Evolutionary conservation across 2,329 filamentous ascomycete species (phyloP).

Genomic region (Hypoxylon sp.): DNA sequence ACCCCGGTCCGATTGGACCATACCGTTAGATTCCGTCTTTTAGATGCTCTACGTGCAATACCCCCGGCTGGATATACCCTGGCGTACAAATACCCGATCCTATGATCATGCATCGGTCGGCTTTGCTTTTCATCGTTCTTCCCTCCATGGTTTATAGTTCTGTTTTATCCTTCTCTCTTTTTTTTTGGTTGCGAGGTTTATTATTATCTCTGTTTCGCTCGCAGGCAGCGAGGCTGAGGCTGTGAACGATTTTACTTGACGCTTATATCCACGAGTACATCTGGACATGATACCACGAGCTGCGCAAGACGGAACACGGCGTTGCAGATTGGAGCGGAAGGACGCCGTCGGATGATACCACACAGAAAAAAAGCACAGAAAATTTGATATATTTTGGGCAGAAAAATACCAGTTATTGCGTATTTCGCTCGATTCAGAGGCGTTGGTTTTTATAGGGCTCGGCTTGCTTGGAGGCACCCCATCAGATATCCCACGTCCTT

Average conservation of each 20-base stretch:
- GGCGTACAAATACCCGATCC: slow-evolving; percentile 68
- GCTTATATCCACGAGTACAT: slow-evolving; percentile 51
- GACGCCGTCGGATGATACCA: slow-evolving; percentile 51
- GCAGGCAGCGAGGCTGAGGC: slow-evolving; percentile 43
- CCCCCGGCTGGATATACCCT: slow-evolving; percentile 74
- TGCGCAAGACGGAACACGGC: slow-evolving; percentile 49
- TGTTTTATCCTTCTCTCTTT: slow-evolving; percentile 41
- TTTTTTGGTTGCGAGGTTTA: slow-evolving; percentile 27
- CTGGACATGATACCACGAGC: slow-evolving; percentile 54
- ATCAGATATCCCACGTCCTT: slow-evolving; percentile 33
- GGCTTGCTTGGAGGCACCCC: slow-evolving; percentile 29
- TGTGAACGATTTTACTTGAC: slow-evolving; percentile 50
- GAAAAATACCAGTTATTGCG: slow-evolving; percentile 47
- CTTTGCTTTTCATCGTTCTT: slow-evolving; percentile 55
- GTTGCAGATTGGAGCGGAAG: slow-evolving; percentile 52
- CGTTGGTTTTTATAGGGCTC: slow-evolving; percentile 41
- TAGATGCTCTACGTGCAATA: slow-evolving; percentile 66
- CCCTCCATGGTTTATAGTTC: slow-evolving; percentile 45
- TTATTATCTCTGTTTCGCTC: slow-evolving; percentile 42
- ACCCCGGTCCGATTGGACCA: slow-evolving; percentile 91
- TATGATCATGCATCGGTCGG: slow-evolving; percentile 61
- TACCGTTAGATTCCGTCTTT: slow-evolving; percentile 78
- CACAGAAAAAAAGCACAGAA: slow-evolving; percentile 50
- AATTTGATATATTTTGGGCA: slow-evolving; percentile 43
- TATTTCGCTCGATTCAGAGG: slow-evolving; percentile 36